Base-by-base conservation (phyloP, 1,284 basidiomycete genomes). In the Austroboletus novae-zelandiae region DNA sequence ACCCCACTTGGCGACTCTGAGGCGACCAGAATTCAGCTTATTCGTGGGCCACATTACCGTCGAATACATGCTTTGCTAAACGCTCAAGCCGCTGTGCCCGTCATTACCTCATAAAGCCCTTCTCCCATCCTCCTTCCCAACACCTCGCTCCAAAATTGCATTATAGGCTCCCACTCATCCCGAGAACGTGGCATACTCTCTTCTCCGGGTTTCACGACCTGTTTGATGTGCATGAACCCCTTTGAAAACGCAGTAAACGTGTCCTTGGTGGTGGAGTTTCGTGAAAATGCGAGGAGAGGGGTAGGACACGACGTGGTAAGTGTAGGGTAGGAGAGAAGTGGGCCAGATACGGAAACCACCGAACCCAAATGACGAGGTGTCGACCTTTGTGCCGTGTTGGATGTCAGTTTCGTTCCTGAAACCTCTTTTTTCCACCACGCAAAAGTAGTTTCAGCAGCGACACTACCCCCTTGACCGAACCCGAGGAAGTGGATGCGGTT, bases 401-500 rank as follows among this genome's bases (percentile, higher is more conserved):
- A 37, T 23, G 44, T 45, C 48, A 40, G 48, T 17, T 29, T 48
- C 36, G 43, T 23, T 32, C 25, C 45, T 6, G 46, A 31, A 57
- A 57, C 59, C 53, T 55, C 63, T 53, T 44, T 61, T 57, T 47
- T 70, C 64, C 37, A 74, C 62, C 57, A 75, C 62, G 23, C 63
- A 45, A 43, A 89, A 58, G 14, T 74, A 78, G 84, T 74, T 66
- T 97, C 92, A 1, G 80, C 78, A 3, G 83, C 89, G 32, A 92
- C 80, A 27, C 78, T 90, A 0, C 91, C 94, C 1, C 94, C 94
- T 67, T 97, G 94, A 0, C 81, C 91, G 60, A 93, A 97, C 5
- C 94, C 94, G 58, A 96, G 92, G 13, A 95, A 62, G 65, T 97
- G 93, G 18, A 97, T 86, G 17, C 79, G 74, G 6, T 78, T 57